These are phyloP conservation scores for Hypoxylon perforatum DNA, from an alignment of 495 filamentous ascomycete species.

Conservation along the genomic window DNA sequence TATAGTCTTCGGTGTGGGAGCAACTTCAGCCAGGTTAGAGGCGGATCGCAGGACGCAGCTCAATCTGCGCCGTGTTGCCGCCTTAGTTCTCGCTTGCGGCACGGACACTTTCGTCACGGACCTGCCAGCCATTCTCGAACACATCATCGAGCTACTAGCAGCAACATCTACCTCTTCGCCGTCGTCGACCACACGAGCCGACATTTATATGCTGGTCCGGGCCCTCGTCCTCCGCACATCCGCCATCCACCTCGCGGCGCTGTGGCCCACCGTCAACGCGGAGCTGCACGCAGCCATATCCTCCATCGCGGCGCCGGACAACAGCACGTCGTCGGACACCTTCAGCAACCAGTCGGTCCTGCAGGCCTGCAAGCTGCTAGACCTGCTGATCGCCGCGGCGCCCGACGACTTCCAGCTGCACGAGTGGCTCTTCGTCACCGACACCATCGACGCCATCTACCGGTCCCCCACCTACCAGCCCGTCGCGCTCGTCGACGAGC, in stretches of 20 bases:
- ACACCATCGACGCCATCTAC: slow-evolving; percentile 97
- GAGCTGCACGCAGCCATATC: slow-evolving; percentile 87
- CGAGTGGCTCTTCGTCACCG: slow-evolving; percentile 96
- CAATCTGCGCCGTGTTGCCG: slow-evolving; percentile 83
- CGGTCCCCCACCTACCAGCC: slow-evolving; percentile 77
- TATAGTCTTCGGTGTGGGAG: slow-evolving; percentile 97
- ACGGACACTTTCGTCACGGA: slow-evolving; percentile 83
- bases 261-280: slow-evolving; percentile 91
- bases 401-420: slow-evolving; percentile 96
- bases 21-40: slow-evolving; percentile 91
- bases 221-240: slow-evolving; percentile 81
- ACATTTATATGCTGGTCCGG: slow-evolving; percentile 88
- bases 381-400: slow-evolving; percentile 81
- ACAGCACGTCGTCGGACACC: slow-evolving; percentile 69
- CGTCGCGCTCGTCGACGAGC: slow-evolving; percentile 83
- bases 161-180: slow-evolving; percentile 93
- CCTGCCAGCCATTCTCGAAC: slow-evolving; percentile 78
- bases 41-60: slow-evolving; percentile 93
- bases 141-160: slow-evolving; percentile 83
- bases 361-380: slow-evolving; percentile 92
- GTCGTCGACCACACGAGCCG: slow-evolving; percentile 86
- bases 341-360: slow-evolving; percentile 80
- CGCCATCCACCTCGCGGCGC: slow-evolving; percentile 76
- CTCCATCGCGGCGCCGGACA: slow-evolving; percentile 74
- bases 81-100: slow-evolving; percentile 77